Evolutionary conservation across 306 rosid genomes (phyloP).

Genomic region (Castanopsis chinensis): DNA sequence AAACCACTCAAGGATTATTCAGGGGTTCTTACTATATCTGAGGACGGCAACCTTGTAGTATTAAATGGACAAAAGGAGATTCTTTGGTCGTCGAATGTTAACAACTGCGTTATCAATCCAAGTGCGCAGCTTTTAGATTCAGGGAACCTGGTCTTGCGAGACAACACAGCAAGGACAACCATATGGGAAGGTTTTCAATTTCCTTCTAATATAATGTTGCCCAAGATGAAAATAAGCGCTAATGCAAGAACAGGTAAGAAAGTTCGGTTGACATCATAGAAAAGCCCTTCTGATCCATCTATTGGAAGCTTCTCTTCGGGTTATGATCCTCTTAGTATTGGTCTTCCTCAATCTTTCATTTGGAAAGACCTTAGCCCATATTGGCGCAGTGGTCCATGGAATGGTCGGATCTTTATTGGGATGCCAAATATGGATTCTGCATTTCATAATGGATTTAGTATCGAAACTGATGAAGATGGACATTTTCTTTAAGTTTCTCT

Average conservation of each 20-base stretch:
- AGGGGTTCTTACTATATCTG: no score
- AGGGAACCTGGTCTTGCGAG: conserved; percentile 32
- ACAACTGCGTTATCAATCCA: no score
- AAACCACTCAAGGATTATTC: no score
- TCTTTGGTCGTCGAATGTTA: no score
- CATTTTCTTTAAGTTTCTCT: neutral
- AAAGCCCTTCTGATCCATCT: no score
- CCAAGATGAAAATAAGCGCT: conserved; percentile 1
- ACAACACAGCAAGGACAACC: neutral
- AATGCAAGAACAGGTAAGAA: neutral
- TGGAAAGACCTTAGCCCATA: neutral
- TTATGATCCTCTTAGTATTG: no score
- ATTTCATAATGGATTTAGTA: conserved; percentile 24
- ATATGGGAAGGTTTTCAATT: conserved; percentile 38
- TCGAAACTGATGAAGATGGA: conserved; percentile 14
- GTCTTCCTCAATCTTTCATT: no score
- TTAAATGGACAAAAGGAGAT: no score
- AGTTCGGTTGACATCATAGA: conserved; percentile 20
- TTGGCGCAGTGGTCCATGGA: conserved; percentile 52
- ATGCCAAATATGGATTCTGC: conserved; percentile 31
- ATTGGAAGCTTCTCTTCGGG: no score
- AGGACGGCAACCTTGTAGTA: no score
- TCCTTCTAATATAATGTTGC: neutral
- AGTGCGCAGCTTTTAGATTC: conserved; percentile 9
- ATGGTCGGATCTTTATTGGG: conserved; percentile 35